These are phyloP conservation scores for Amanita molliuscula DNA, from an alignment of 768 basidiomycete genomes.

Conservation along the genomic window DNA sequence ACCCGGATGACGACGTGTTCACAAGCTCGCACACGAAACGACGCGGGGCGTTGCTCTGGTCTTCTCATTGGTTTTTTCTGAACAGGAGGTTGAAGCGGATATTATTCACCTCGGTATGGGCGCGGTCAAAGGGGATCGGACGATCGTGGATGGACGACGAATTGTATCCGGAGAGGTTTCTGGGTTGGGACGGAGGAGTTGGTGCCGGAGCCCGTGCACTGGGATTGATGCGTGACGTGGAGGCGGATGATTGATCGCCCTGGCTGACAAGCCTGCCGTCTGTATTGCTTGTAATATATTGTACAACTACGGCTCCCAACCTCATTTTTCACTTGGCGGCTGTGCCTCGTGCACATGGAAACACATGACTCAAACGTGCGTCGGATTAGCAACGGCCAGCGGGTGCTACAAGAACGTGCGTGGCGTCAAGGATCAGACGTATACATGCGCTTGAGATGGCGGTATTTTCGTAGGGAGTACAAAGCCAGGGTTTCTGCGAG, in stretches of 20 bases:
- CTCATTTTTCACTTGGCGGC: too few species aligned
- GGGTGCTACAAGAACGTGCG: neutral
- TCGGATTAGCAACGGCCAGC: neutral
- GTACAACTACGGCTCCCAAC: neutral
- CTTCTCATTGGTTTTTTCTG: conserved; percentile 94
- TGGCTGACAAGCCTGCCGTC: neutral
- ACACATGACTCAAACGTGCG: too few species aligned
- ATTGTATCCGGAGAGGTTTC: conserved; percentile 48
- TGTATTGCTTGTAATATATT: neutral
- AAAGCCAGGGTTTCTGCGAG: conserved; percentile 69
- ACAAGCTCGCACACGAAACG: conserved; percentile 38
- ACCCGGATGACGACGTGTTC: conserved; percentile 28
- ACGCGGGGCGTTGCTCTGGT: conserved; percentile 84
- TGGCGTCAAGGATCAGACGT: conserved; percentile 23
- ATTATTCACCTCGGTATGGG: conserved; percentile 89
- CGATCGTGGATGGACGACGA: conserved; percentile 37
- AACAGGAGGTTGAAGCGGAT: conserved; percentile 89
- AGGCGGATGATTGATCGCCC: neutral
- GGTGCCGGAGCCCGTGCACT: conserved; percentile 81
- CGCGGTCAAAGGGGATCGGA: conserved; percentile 53
- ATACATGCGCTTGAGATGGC: conserved; percentile 70
- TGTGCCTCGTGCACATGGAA: too few species aligned
- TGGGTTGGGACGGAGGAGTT: conserved; percentile 67
- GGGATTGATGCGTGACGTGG: conserved; percentile 32
- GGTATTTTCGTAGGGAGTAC: conserved; percentile 76